Percentiles rank a stretch among this genome's conserved stretches.
These are phyloP conservation scores for Sistotremastrum niveocremeum DNA, from an alignment of 768 basidiomycete species.

Conservation along the genomic window DNA sequence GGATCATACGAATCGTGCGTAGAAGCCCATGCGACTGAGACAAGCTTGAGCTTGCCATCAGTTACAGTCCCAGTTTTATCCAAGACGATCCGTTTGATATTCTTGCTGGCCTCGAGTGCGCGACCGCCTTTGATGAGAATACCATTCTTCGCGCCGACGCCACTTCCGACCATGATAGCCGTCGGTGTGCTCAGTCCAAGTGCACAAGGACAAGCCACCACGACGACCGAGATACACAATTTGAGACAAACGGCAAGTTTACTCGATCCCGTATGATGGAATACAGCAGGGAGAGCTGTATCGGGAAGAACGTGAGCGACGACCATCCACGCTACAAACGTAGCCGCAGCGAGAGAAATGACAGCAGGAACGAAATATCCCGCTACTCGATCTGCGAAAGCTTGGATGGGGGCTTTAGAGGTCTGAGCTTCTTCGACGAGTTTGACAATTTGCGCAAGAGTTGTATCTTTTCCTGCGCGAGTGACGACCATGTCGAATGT, in stretches of 20 bases:
- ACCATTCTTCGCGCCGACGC: conserved; percentile 91
- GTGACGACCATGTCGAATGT: conserved; percentile 95
- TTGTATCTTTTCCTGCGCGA: conserved; percentile 91
- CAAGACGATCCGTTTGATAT: conserved; percentile 68
- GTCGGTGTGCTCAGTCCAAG: conserved; percentile 94
- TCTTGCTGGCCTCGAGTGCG: conserved; percentile 82
- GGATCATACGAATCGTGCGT: conserved; percentile 17
- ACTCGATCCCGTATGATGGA: conserved; percentile 70
- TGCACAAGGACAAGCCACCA: conserved; percentile 97
- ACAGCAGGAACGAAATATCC: conserved; percentile 93
- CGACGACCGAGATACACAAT: conserved; percentile 94
- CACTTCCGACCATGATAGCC: conserved; percentile 98
- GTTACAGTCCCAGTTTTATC: conserved; percentile 99
- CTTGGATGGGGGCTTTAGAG: conserved; percentile 94
- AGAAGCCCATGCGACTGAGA: conserved; percentile 63
- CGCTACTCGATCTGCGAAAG: conserved; percentile 87
- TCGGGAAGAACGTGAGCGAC: conserved; percentile 46
- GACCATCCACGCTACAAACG: conserved; percentile 75
- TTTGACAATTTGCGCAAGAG: conserved; percentile 89
- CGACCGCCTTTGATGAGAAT: conserved; percentile 96
- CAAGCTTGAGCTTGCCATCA: conserved; percentile 80
- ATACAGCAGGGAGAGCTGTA: conserved; percentile 64
- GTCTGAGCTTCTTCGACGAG: conserved; percentile 98
- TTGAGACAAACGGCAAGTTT: conserved; percentile 87
- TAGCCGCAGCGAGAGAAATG: conserved; percentile 65